Evolutionary conservation across 768 basidiomycete species (phyloP), one percentile per base, ranked within the genome.

Genomic region (Thelephora ganbajun): DNA sequence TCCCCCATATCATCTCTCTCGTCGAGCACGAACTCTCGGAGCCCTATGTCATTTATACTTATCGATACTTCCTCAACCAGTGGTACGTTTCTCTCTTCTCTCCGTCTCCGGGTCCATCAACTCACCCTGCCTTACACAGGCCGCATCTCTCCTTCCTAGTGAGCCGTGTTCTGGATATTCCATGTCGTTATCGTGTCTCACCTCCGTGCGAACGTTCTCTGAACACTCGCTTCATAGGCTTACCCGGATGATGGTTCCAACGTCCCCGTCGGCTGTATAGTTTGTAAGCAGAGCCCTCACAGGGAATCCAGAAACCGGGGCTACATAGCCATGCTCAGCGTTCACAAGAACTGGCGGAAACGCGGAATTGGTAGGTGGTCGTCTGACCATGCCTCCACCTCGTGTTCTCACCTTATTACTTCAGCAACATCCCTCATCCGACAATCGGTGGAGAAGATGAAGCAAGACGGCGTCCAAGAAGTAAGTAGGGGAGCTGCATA

Each of bases 311-410:
- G 77, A 9, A 88, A 91, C 60, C 67, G 96, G 60, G 96, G 96
- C 12, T 99, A 99, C 61, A 94, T 99, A 50, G 96, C 93, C 34
- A 98, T 98, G 96, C 76, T 98, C 48, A 90, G 88, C 58, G 91
- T 97, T 23, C 73, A 76, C 63, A 81, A 80, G 63, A 64, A 70
- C 35, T 96, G 80, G 76, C 72, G 94, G 34, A 85, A 94, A 63
- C 79, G 82, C 46, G 94, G 96, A 33, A 90, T 98, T 61, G 90
- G 91, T 91, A 62, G 61, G 84, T 74, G 69, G 67, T 67, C 67
- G 39, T 64, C 59, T 59, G 45, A 30, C 26, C 26, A 19, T 34
- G 6, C 44, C n/a, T 46, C 49, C 11, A 30, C 36, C 37, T 6
- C 26, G 26, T 58, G 64, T 58, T 66, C 57, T 69, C 63, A 65